Evolutionary conservation across 83 land plant species (phyloP), one percentile per base, ranked within the genome.

Genomic region (Picea engelmannii): DNA sequence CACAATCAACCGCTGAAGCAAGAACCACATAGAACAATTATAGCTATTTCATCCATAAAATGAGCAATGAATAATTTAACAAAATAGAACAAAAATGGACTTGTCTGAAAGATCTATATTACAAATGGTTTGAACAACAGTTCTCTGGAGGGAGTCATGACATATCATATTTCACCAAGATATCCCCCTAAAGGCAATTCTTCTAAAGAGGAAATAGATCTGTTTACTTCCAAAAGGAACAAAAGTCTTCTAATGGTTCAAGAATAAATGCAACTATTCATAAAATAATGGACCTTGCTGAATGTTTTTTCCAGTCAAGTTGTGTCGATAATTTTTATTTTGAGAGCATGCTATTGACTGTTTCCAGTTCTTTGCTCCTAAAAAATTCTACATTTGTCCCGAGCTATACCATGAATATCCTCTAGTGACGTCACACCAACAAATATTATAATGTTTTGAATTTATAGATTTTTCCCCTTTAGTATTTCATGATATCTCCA

Each of bases 271-370:
- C 79, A 77, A 82, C 92, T 38, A 73, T 92, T 59, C 65, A 71
- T 12, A 92, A 81, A 81, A 77, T 90, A 10, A 76, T 86, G 76
- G 85, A 85, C 20, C 92, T 92, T 49, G 76, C 87, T 69, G 92
- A 90, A 82, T 89, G 86, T 23, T 76, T 88, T 42, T 24, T 49
- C 20, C 83, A 70, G 38, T 60, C 52, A 78, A 23, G 16, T 31
- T 55, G 18, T 47, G 74, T 49, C 10, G 55, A 49, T 49, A 49
- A 49, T 9, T 8, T 49, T 49, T 9, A 0, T 49, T 8, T 2
- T 49, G 55, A 49, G 55, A 49, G 55, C 55, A 49, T 49, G 10
- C 55, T 9, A 49, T 9, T 49, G 11, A 49, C 11, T 49, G 12
- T 9, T 49, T 49, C 7, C 11, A 9, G 55, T 49, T 49, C 12